Conservation (phyloP, 2,329 filamentous ascomycete species). For the Penicillium hesseltinei region DNA sequence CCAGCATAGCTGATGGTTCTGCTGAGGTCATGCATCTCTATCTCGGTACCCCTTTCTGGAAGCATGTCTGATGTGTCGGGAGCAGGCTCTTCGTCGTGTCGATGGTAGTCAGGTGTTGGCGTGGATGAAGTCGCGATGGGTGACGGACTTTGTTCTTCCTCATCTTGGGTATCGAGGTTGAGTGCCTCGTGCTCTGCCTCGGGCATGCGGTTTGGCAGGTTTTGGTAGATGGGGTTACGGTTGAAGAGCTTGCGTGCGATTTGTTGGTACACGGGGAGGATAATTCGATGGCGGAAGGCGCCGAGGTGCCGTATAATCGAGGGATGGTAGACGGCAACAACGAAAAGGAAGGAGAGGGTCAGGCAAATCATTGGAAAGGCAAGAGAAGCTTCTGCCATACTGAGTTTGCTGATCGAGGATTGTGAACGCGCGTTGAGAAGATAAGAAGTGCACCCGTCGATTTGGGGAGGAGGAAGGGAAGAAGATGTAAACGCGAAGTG, state of each 20-base stretch:
- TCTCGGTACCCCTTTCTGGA: neutral
- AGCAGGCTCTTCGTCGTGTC: neutral
- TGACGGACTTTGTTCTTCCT: neutral
- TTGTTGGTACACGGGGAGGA: neutral
- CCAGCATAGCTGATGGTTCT: neutral
- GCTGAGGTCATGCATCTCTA: accelerated
- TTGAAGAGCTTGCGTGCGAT: neutral
- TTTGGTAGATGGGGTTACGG: neutral
- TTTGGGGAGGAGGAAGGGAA: neutral
- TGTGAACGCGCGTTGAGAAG: neutral
- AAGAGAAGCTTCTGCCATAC: conserved; percentile 7
- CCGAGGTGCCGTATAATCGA: neutral
- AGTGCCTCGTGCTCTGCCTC: neutral
- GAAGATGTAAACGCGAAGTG: neutral
- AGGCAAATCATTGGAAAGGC: conserved; percentile 16
- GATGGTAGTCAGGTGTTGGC: neutral
- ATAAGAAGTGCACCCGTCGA: neutral
- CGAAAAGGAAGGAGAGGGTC: conserved; percentile 18
- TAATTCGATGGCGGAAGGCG: neutral
- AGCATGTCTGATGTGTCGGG: neutral
- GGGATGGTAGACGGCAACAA: conserved; percentile 8
- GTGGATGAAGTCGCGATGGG: neutral
- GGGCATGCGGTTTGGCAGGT: neutral
- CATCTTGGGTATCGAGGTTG: neutral
- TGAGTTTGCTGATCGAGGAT: neutral